Evolutionary conservation across 345 rosid species (phyloP).

Genomic region (Citrus medica): DNA sequence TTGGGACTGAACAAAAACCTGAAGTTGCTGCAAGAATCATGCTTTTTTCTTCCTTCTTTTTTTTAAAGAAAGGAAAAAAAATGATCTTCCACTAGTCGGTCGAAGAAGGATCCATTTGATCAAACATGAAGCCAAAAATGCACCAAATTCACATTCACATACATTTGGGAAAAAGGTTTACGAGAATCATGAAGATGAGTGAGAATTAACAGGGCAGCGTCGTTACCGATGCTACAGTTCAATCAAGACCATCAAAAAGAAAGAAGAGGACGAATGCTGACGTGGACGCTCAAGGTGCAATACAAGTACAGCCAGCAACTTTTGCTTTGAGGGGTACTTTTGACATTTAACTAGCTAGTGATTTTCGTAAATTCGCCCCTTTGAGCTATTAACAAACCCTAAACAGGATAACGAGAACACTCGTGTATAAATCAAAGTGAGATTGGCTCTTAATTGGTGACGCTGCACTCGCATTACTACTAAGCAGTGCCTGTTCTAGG

Average conservation of each 20-base stretch:
- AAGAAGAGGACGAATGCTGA: not conserved
- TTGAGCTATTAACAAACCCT: not conserved
- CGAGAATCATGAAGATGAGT: not conserved
- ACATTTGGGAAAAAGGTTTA: not conserved
- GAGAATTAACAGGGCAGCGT: not conserved
- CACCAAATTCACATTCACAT: not conserved
- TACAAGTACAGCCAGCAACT: not conserved
- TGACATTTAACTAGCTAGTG: not conserved
- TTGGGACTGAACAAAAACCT: constrained; percentile 16
- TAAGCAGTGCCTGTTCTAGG: not conserved
- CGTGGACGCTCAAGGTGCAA: not conserved
- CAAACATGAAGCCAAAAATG: not conserved
- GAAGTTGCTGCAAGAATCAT: constrained; percentile 25
- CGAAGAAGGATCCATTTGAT: not conserved
- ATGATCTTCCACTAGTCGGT: no score
- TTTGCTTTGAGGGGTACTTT: not conserved
- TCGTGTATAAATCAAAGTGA: not conserved
- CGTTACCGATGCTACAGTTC: constrained; percentile 1
- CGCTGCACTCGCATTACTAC: not conserved
- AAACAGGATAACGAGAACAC: not conserved
- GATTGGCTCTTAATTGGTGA: not conserved
- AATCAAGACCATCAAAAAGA: not conserved
- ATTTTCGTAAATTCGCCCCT: not conserved
- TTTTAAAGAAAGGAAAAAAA: no score
- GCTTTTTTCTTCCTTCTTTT: not conserved